Percentiles rank a stretch among this genome's conserved stretches.
Conservation (phyloP, 2,329 filamentous ascomycete species). For the Fusarium denticulatum region DNA sequence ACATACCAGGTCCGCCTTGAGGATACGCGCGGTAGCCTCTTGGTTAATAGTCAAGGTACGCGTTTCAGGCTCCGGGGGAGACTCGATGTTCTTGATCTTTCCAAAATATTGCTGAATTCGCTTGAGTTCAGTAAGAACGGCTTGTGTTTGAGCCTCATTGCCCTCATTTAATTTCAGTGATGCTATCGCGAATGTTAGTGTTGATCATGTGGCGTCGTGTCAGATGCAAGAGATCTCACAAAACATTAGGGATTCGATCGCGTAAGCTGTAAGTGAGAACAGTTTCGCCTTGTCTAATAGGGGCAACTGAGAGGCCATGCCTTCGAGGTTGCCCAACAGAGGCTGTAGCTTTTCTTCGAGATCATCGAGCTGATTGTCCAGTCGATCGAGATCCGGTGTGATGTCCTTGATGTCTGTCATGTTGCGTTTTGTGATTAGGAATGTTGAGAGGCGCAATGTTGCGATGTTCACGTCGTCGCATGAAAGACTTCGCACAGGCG, state of each 20-base stretch:
- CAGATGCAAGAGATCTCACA: conserved; percentile 58
- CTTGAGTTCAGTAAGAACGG: conserved; percentile 85
- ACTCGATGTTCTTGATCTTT: conserved; percentile 86
- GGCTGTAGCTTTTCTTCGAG: conserved; percentile 79
- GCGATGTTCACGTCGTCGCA: conserved; percentile 32
- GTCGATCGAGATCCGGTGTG: conserved; percentile 73
- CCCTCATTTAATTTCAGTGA: conserved; percentile 79
- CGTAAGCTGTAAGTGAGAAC: conserved; percentile 86
- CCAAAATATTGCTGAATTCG: conserved; percentile 91
- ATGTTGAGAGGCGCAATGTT: conserved; percentile 8
- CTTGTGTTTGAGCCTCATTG: conserved; percentile 82
- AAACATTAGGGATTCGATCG: conserved; percentile 90
- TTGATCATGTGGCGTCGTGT: not conserved
- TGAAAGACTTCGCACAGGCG: conserved; percentile 28
- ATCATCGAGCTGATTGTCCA: conserved; percentile 82
- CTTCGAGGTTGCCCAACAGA: conserved; percentile 73
- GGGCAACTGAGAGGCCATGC: conserved; percentile 80
- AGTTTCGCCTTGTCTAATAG: conserved; percentile 96
- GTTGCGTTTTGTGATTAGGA: not conserved
- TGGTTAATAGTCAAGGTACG: conserved; percentile 71
- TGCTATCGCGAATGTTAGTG: conserved; percentile 52
- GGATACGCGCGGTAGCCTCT: conserved; percentile 80
- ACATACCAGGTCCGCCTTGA: conserved; percentile 81
- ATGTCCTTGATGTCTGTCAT: conserved; percentile 65
- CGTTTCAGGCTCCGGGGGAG: conserved; percentile 57